Base-by-base conservation (phyloP, 129 eudicot species). In the Lactuca saligna region DNA sequence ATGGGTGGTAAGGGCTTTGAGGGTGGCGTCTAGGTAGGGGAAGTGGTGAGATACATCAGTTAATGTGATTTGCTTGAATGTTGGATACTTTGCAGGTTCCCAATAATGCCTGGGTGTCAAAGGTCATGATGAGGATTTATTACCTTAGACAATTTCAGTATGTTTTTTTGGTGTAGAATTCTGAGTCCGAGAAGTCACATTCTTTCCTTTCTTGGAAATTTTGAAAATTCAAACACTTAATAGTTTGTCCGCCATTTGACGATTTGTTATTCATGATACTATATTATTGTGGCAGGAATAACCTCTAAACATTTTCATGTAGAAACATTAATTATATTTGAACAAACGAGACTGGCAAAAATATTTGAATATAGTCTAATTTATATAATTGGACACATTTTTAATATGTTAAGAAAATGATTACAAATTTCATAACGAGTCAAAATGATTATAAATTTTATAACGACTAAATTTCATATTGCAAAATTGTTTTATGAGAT, bases 111-210 rank as follows among this genome's bases (percentile, higher is more conserved):
- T 64, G 58, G 35, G 62, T 64, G 65, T 55, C 65, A 55, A 74
- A 74, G 31, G 78, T 74, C 48, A 74, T 74, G 72, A 74, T 74
- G 78, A 56, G 78, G 66, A 55, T 74, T 74, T 55, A 65, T 73
- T 74, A 74, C 78, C 66, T 74, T 65, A 74, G 44, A 65, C 72
- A 74, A 72, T 42, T 74, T 55, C 29, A 50, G 78, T 72, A 74
- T 64, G 66, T 50, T 39, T 74, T 55, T 74, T 50, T 39, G 62
- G 61, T 50, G 76, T 69, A 72, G 76, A 42, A 20, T 29, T 56
- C 58, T 8, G 16, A 31, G 65, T 55, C 72, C 50, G 55, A 55
- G 20, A 33, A 65, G 72, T 74, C 65, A 65, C 65, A 74, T 74
- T 65, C 78, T 65, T 74, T 74, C 78, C 78, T 42, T 74, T 74